These are phyloP conservation scores for Phyllostachys edulis DNA, from an alignment of 176 grass and related monocot genomes.

Conservation along the genomic window DNA sequence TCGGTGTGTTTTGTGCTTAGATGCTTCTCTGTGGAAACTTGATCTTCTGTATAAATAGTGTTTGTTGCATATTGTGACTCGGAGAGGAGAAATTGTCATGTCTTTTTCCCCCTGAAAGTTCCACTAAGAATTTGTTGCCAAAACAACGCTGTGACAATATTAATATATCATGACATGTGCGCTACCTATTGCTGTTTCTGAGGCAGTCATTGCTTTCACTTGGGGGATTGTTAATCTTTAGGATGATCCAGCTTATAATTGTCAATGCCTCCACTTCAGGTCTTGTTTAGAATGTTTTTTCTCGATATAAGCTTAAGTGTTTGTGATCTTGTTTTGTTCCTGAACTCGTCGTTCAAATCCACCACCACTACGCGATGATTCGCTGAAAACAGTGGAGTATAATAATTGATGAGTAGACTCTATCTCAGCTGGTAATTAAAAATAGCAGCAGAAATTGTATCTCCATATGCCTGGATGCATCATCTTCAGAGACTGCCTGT, in stretches of 20 bases:
- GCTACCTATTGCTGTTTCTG: background rate
- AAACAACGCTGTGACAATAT: background rate
- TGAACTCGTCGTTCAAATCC: too few species aligned
- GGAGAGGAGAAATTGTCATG: background rate
- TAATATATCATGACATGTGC: background rate
- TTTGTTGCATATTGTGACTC: background rate
- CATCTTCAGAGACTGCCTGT: too few species aligned
- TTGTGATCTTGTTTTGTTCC: background rate
- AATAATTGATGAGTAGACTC: background rate
- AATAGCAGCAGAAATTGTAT: background rate
- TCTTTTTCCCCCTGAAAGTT: background rate
- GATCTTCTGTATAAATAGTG: background rate
- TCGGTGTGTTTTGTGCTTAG: background rate
- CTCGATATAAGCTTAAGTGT: background rate
- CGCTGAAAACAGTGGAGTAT: background rate
- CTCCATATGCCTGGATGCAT: too few species aligned
- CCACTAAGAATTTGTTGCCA: background rate
- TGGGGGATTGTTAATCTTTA: background rate
- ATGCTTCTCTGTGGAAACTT: background rate
- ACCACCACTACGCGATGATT: background rate
- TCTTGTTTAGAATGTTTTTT: background rate
- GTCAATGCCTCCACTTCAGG: background rate
- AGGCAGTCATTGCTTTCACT: background rate
- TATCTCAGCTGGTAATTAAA: background rate
- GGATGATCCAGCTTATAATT: background rate